Conservation (phyloP, 192 early-diverging fungal genomes). For the Oehlia diaphana region DNA sequence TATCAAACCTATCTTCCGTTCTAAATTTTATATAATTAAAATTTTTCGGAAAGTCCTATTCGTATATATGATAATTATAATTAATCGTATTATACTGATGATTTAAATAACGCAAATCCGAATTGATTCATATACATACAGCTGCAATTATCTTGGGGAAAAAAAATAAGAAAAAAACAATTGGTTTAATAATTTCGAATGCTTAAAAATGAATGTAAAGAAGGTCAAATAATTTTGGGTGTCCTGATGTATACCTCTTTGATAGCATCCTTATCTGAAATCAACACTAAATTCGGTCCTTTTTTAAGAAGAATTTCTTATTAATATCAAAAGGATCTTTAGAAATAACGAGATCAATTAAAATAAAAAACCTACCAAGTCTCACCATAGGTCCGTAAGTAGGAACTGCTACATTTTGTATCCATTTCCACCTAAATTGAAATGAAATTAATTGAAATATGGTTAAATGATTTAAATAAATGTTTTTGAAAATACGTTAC, state of each 20-base stretch:
- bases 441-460: background rate
- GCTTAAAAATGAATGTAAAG: background rate
- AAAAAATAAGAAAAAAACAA: no score
- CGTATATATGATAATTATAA: background rate
- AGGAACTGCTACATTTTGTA: conserved; percentile 12
- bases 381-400: conserved; percentile 14
- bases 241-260: conserved; percentile 1
- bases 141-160: no score
- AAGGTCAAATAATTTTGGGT: background rate
- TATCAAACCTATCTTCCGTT: background rate
- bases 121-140: no score
- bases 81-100: background rate
- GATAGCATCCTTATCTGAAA: conserved; percentile 10
- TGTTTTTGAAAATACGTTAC: background rate
- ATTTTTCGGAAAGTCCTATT: conserved; percentile 8
- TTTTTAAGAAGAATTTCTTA: background rate
- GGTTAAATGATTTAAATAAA: background rate
- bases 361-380: conserved; percentile 11
- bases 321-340: background rate
- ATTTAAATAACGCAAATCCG: no score
- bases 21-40: background rate
- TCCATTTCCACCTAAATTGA: conserved; percentile 13
- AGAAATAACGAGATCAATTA: background rate
- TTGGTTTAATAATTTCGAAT: background rate
- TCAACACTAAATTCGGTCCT: background rate